A percentile compares a stretch with the other conserved stretches of the same genome.
phyloP scores from a whole-genome alignment of 768 basidiomycete genomes.

The Amanita muscaria region DNA sequence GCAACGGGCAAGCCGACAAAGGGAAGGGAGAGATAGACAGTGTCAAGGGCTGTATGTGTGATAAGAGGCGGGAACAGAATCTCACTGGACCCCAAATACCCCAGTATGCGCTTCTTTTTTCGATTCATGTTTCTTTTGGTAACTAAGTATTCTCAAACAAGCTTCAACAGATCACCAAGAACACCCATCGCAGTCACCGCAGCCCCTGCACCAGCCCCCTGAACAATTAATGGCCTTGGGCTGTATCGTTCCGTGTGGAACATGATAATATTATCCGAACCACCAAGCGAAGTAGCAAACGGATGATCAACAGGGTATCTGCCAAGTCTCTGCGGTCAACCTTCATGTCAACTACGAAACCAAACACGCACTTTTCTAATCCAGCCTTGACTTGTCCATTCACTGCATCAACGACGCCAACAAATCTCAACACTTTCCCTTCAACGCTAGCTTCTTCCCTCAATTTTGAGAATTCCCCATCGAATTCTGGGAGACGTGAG shows the following conservation, averaged over 20 bases:
- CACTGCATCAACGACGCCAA: constrained; percentile 84
- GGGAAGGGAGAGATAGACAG: constrained; percentile 5
- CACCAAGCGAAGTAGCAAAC: constrained; percentile 91
- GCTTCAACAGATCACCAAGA: constrained; percentile 73
- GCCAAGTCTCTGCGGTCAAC: not conserved
- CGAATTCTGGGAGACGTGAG: constrained; percentile 69
- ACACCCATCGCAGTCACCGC: constrained; percentile 99
- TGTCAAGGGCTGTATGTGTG: constrained; percentile 7
- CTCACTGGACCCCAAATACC: too few relatives aligned
- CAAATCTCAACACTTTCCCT: constrained; percentile 85
- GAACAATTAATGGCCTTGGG: constrained; percentile 81
- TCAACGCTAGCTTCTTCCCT: constrained; percentile 71
- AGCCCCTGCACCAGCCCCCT: constrained; percentile 96
- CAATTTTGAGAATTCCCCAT: constrained; percentile 66
- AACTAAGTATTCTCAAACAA: too few relatives aligned
- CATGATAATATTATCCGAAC: constrained; percentile 96
- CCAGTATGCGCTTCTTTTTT: too few relatives aligned
- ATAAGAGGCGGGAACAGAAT: too few relatives aligned
- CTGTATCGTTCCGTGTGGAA: constrained; percentile 94
- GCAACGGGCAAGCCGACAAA: not conserved
- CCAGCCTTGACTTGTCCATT: constrained; percentile 71
- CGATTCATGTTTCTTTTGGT: too few relatives aligned
- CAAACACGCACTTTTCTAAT: constrained; percentile 67
- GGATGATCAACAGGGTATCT: constrained; percentile 89
- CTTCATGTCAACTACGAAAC: not conserved